These are phyloP conservation scores for Panicum virgatum DNA, from an alignment of 202 grass and related monocot species.

Conservation along the genomic window DNA sequence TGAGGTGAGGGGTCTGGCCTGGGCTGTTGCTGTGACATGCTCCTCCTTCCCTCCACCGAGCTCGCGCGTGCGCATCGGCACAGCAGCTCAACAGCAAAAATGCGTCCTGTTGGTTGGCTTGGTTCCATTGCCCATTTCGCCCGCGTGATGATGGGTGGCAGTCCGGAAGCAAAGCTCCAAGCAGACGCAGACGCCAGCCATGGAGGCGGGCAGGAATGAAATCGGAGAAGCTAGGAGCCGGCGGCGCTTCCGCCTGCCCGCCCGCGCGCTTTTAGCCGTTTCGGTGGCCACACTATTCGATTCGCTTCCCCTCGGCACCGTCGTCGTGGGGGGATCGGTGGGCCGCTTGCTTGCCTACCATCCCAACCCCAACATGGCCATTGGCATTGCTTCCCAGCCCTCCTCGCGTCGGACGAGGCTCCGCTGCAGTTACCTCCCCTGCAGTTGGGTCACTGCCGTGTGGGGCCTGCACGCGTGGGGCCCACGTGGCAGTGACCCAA, in stretches of 20 bases:
- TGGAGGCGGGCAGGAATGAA: background rate
- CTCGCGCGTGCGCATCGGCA: background rate
- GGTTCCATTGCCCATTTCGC: background rate
- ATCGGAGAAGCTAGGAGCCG: background rate
- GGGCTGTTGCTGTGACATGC: background rate
- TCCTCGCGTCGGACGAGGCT: too few species aligned
- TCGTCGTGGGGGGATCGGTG: background rate
- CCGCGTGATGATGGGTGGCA: constrained; percentile 9
- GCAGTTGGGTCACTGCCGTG: too few species aligned
- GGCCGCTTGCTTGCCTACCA: constrained; percentile 17
- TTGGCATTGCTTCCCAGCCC: too few species aligned
- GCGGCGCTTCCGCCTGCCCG: constrained; percentile 7
- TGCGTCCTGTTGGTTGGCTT: background rate
- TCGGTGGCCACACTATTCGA: background rate
- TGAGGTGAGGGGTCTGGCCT: background rate
- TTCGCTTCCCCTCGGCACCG: background rate
- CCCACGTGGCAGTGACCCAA: too few species aligned
- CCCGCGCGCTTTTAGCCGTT: background rate
- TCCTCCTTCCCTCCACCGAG: background rate
- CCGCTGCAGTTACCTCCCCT: too few species aligned
- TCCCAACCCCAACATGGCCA: constrained; percentile 21
- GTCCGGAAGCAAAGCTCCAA: constrained; percentile 24
- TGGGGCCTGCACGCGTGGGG: too few species aligned
- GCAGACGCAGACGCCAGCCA: background rate
- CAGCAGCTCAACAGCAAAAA: background rate